A percentile compares a stretch with the other conserved stretches of the same genome.
phyloP scores from a whole-genome alignment of 2,329 filamentous ascomycete genomes.

The Colletotrichum abscissum region DNA sequence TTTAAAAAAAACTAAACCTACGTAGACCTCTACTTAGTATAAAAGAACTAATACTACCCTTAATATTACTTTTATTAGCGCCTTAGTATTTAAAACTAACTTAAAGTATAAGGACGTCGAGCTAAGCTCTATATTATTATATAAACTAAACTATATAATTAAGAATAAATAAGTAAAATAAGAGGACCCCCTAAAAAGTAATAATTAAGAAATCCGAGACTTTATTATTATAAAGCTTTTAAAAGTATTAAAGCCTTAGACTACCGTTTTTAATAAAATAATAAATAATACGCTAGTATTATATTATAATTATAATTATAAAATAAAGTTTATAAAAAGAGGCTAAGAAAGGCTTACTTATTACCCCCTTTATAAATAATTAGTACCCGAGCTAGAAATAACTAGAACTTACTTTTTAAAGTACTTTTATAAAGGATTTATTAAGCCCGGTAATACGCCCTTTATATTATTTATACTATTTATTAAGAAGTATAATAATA shows the following conservation, averaged over 20 bases:
- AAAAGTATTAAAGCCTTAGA: not conserved
- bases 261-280: too few relatives aligned
- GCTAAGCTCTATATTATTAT: not conserved
- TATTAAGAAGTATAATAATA: too few relatives aligned
- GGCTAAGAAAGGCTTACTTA: too few relatives aligned
- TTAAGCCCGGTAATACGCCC: rapidly evolving
- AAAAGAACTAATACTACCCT: not conserved
- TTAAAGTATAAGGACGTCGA: rapidly evolving
- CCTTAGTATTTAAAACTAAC: not conserved
- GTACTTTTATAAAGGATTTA: too few relatives aligned
- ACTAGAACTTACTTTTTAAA: too few relatives aligned
- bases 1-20: not conserved
- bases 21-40: not conserved
- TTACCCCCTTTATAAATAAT: too few relatives aligned
- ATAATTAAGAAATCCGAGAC: rapidly evolving
- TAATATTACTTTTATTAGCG: not conserved
- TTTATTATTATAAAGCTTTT: not conserved
- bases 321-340: too few relatives aligned
- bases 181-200: not conserved
- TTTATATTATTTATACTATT: too few relatives aligned
- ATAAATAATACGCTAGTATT: rapidly evolving
- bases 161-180: not conserved
- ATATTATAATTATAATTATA: too few relatives aligned
- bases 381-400: too few relatives aligned
- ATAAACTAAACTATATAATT: not conserved